A percentile compares a stretch with the other conserved stretches of the same genome.
Conservation (phyloP, 345 rosid genomes). For the Barbarea vulgaris region DNA sequence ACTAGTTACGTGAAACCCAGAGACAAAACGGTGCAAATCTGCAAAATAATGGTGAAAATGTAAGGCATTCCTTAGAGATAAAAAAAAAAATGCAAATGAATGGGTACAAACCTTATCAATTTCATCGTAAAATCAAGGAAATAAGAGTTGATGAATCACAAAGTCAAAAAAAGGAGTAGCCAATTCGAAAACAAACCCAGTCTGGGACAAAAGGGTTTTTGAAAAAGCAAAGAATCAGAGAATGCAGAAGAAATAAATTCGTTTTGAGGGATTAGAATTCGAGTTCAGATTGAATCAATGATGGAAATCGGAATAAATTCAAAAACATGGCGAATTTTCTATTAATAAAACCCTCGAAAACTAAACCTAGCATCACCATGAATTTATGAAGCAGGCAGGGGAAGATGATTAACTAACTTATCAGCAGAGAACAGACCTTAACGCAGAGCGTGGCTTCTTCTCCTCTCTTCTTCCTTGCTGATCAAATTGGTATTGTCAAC, state of each 20-base stretch:
- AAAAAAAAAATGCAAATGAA: background rate
- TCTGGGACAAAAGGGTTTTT: background rate
- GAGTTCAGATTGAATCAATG: background rate
- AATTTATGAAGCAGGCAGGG: constrained; percentile 4
- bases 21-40: background rate
- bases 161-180: background rate
- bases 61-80: background rate
- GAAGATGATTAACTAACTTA: background rate
- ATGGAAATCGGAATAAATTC: background rate
- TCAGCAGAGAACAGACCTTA: constrained; percentile 11
- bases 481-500: background rate
- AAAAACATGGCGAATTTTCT: background rate
- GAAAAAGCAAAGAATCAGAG: background rate
- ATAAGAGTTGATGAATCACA: background rate
- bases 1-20: background rate
- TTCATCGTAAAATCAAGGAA: background rate
- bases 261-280: background rate
- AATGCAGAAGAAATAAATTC: background rate
- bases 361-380: background rate
- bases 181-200: background rate
- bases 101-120: background rate
- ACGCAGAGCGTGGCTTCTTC: background rate
- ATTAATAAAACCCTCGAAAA: background rate
- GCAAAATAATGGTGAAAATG: background rate
- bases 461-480: background rate